Evolutionary conservation across 305 asterid species (phyloP).

Genomic region (Solanum aculeatissimum): DNA sequence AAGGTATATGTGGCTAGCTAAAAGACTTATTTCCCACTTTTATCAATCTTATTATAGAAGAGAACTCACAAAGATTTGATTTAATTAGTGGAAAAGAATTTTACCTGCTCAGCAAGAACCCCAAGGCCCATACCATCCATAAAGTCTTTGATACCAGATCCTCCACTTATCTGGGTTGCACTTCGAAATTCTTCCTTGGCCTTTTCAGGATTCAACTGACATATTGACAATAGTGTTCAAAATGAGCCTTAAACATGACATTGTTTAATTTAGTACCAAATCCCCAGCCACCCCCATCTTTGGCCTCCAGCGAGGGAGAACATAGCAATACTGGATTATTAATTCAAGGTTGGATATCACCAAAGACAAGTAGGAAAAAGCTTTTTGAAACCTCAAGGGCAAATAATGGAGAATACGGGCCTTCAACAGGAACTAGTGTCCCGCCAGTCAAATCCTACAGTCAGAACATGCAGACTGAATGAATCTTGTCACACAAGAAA

Average conservation of each 20-base stretch:
- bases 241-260: background rate
- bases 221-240: background rate
- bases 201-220: slow-evolving; percentile 90
- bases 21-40: background rate
- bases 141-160: slow-evolving; percentile 87
- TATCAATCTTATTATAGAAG: background rate
- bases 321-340: background rate
- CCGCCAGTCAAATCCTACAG: slow-evolving; percentile 90
- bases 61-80: background rate
- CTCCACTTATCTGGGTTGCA: slow-evolving; percentile 59
- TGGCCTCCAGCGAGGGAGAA: background rate
- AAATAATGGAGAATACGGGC: slow-evolving; percentile 80
- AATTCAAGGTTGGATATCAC: background rate
- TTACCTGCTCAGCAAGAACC: slow-evolving; percentile 85
- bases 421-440: slow-evolving; percentile 73
- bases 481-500: background rate
- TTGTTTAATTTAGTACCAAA: background rate
- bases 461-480: slow-evolving; percentile 6
- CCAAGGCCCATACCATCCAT: slow-evolving; percentile 99
- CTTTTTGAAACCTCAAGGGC: slow-evolving; percentile 80
- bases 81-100: background rate
- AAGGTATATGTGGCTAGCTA: background rate
- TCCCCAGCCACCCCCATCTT: background rate
- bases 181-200: slow-evolving; percentile 85
- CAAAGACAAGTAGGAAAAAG: background rate